A percentile compares a stretch with the other conserved stretches of the same genome.
phyloP scores from a whole-genome alignment of 2,329 filamentous ascomycete genomes.

The Helotiales sp. region DNA sequence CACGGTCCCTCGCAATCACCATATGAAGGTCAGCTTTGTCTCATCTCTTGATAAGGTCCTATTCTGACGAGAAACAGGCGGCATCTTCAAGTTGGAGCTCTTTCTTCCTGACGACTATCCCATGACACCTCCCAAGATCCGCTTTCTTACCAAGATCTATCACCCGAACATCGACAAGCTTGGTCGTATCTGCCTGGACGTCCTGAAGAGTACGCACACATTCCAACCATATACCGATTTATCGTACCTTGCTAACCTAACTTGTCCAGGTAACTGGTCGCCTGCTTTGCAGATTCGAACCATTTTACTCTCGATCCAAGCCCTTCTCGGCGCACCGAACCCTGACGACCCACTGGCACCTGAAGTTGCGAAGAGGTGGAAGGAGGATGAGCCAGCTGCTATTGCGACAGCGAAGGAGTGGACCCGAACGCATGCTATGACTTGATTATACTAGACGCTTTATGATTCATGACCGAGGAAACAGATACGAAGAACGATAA shows the following conservation, averaged over 20 bases:
- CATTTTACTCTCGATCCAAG: constrained; percentile 97
- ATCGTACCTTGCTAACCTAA: constrained; percentile 14
- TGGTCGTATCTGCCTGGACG: constrained; percentile 94
- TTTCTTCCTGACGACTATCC: constrained; percentile 99
- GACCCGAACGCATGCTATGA: constrained; percentile 57
- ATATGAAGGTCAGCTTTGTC: constrained; percentile 72
- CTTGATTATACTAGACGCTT: constrained; percentile 16
- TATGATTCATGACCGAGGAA: constrained; percentile 3
- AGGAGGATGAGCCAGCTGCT: constrained; percentile 89
- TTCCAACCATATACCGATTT: neutral
- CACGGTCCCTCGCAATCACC: constrained; percentile 89
- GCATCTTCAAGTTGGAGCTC: constrained; percentile 94
- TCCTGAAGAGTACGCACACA: constrained; percentile 78
- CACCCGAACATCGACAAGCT: constrained; percentile 99
- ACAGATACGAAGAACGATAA: neutral
- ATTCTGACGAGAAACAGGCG: constrained; percentile 40
- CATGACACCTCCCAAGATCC: constrained; percentile 98
- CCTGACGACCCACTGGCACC: constrained; percentile 98
- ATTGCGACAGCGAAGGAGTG: constrained; percentile 92
- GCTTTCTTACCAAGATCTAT: constrained; percentile 98
- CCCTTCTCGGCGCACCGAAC: constrained; percentile 91
- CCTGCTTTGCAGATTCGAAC: constrained; percentile 96
- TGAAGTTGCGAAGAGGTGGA: constrained; percentile 97
- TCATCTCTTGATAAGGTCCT: neutral
- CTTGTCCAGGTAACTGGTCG: constrained; percentile 85